phyloP scores from a whole-genome alignment of 495 filamentous ascomycete species.

The Halenospora varia region DNA sequence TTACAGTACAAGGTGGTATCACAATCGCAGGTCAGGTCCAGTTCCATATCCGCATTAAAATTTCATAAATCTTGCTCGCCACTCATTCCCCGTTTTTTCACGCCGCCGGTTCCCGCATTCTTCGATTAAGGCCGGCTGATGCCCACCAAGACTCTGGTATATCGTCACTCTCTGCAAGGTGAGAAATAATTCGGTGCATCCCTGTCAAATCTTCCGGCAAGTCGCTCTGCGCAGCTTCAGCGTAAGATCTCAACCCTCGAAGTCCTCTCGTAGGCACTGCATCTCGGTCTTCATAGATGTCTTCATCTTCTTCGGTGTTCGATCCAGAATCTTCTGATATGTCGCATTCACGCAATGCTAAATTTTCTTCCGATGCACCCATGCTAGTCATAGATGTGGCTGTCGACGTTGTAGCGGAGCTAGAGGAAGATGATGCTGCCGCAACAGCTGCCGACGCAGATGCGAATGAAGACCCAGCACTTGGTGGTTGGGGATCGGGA shows the following conservation, averaged over 20 bases:
- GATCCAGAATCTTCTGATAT: slow-evolving; percentile 18
- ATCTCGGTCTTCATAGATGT: slow-evolving; percentile 23
- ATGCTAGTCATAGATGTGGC: slow-evolving; percentile 20
- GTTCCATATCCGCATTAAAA: not conserved
- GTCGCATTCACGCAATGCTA: slow-evolving; percentile 18
- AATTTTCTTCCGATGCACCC: not conserved
- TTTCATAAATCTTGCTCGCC: not conserved
- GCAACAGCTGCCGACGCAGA: slow-evolving; percentile 49
- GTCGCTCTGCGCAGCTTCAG: slow-evolving; percentile 23
- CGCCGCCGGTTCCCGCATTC: not conserved
- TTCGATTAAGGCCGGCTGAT: slow-evolving; percentile 62
- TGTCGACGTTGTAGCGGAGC: slow-evolving; percentile 13
- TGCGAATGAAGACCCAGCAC: slow-evolving; percentile 73
- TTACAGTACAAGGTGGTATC: slow-evolving; percentile 25
- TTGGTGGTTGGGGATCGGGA: slow-evolving; percentile 76
- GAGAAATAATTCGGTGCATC: slow-evolving; percentile 65
- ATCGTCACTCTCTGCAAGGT: slow-evolving; percentile 61
- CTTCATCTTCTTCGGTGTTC: slow-evolving; percentile 25
- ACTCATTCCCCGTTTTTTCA: not conserved
- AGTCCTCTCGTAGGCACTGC: slow-evolving; percentile 1
- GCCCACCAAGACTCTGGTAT: slow-evolving; percentile 78
- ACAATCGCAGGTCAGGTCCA: slow-evolving; percentile 13
- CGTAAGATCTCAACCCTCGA: slow-evolving; percentile 29
- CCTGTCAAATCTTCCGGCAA: slow-evolving; percentile 33
- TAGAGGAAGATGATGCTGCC: slow-evolving; percentile 5